Base-by-base conservation (phyloP, 2,329 filamentous ascomycete species). In the Aspergillus sp. region DNA sequence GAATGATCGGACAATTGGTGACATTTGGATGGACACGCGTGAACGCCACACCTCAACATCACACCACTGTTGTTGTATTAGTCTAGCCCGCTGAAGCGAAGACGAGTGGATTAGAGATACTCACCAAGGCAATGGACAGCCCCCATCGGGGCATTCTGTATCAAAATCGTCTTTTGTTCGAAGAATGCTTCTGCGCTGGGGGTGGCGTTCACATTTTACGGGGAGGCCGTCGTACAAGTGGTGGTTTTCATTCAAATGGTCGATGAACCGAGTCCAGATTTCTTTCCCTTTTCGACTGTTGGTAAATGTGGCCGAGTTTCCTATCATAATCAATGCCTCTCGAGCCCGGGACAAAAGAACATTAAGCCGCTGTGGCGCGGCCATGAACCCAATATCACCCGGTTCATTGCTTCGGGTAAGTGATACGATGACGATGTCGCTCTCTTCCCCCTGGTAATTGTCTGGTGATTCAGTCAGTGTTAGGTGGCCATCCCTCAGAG, bases 381-480 rank as follows among this genome's bases (percentile, higher is more conserved):
- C 59, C 72, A 89, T 80, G 59, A 89, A 89, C 0, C 86, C 85
- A 29, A 88, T 85, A 1, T 88, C 80, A 0, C 78, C 76, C 0
- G 58, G 57, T 0, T 56, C 48, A 51, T 89, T 89, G 59, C 83
- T 85, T 4, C 86, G 70, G 0, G 83, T 86, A 7, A 89, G 62
- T 0, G 81, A 84, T 0, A 71, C 78, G 5, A 90, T 76, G 0
- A 88, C 81, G 10, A 90, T 83, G 1, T 88, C 79, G 34, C 79
- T 81, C 52, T 90, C 85, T 57, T 89, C 85, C 1, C 86, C 85
- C 60, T 89, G 86, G 48, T 85, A 90, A 50, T 89, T 89, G 51
- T 89, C 85, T 83, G 49, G 32, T 29, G 9, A 33, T 48, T 28
- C 47, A n/a, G 27, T 30, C 8, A 2, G 4, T 28, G 8, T 39